Percentiles rank a stretch among this genome's conserved stretches.
These are phyloP conservation scores for Daedalea quercina DNA, from an alignment of 768 basidiomycete genomes.

Conservation along the genomic window DNA sequence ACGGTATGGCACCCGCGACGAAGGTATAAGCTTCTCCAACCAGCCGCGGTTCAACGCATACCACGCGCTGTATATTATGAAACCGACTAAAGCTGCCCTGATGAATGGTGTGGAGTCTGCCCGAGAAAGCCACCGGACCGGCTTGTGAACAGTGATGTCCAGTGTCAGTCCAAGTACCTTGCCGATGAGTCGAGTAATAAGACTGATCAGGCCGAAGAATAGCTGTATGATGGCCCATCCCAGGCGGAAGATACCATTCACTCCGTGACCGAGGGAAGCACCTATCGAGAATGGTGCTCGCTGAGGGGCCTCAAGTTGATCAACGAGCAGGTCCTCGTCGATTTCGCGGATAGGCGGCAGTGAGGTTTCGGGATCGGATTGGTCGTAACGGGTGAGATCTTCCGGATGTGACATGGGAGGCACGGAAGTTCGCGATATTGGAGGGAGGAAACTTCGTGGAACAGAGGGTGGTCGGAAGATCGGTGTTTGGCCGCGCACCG, in stretches of 20 bases:
- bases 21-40: constrained; percentile 25
- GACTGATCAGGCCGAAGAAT: constrained; percentile 14
- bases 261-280: constrained; percentile 35
- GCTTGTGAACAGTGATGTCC: constrained; percentile 43
- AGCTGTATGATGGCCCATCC: constrained; percentile 11
- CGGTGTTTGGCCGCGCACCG: constrained; percentile 20
- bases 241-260: constrained; percentile 29
- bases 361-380: constrained; percentile 36
- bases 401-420: constrained; percentile 32
- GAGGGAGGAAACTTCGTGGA: constrained; percentile 2
- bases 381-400: constrained; percentile 19
- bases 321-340: constrained; percentile 38
- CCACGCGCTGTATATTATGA: constrained; percentile 39
- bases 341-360: constrained; percentile 61
- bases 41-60: constrained; percentile 28
- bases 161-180: constrained; percentile 41
- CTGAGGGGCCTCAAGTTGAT: constrained; percentile 3
- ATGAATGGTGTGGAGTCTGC: constrained; percentile 28
- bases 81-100: constrained; percentile 37
- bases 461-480: constrained; percentile 12
- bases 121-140: constrained; percentile 33
- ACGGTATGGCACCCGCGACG: constrained; percentile 32
- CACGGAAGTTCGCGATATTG: constrained; percentile 24
- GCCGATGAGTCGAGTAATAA: constrained; percentile 14
- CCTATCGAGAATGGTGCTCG: constrained; percentile 37